Base-by-base conservation (phyloP, 2,329 filamentous ascomycete species). In the Pseudocercospora macadamiae region DNA sequence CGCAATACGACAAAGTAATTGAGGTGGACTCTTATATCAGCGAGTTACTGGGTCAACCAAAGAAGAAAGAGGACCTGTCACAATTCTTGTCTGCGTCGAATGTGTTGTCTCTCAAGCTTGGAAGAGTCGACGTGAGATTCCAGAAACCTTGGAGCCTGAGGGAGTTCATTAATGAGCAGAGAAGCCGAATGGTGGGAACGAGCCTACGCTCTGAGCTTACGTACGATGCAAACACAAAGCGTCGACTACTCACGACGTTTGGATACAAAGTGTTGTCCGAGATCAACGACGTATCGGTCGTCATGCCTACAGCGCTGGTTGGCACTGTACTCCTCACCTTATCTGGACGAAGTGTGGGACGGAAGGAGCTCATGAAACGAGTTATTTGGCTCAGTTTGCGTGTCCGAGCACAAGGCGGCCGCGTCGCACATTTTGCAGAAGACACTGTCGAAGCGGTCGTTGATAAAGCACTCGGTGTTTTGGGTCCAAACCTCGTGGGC, bases 1-100 rank as follows among this genome's bases (percentile, higher is more conserved):
- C 93, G 0, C 95, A 99, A 73, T 99, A 99, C 72, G 95, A 99
- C 80, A 99, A 97, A 72, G 95, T 99, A 56, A 96, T 99, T 60
- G 95, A 99, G 75, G 96, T 96, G 0, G 92, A 96, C 64, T 95
- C 92, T 4, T 99, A 99, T 70, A 93, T 97, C 44, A 95, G 88
- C 30, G 95, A 99, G 74, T 83, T 99, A 2, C 83, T 99, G 0
- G 95, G 95, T 2, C 88, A 96, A 62, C 95, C 95, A 0, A 99
- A 99, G 76, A 91, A 91, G 70, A 96, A 96, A 72, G 95, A 99
- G 72, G 97, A 96, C 62, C 78, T 99, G 34, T 85, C 87, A 30
- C 91, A 96, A 69, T 96, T 99, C 67, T 77, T 99, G n/a, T 89
- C 89, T 1, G 86, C 91, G 25, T 96, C 92, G 0, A 96, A 91